A percentile compares a stretch with the other conserved stretches of the same genome.
These are phyloP conservation scores for Coemansia sp. DNA, from an alignment of 192 early-diverging fungal species.

Conservation along the genomic window DNA sequence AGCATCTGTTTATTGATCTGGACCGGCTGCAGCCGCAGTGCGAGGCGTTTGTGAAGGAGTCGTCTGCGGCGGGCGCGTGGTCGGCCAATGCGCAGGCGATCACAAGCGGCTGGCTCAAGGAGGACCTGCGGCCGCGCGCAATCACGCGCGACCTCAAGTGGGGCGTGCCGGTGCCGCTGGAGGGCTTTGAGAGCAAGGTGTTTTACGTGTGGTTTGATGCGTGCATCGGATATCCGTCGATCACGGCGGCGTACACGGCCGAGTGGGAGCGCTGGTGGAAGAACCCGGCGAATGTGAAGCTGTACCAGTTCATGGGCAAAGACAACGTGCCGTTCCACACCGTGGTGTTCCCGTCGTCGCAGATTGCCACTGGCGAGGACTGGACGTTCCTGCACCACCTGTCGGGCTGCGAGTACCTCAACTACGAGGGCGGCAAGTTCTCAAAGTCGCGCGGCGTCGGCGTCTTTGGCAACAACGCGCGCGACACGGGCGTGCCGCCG, in stretches of 20 bases:
- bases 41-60: slow-evolving; percentile 72
- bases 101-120: slow-evolving; percentile 90
- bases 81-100: slow-evolving; percentile 83
- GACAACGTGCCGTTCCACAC: slow-evolving; percentile 99
- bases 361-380: slow-evolving; percentile 82
- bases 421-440: slow-evolving; percentile 97
- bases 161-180: slow-evolving; percentile 91
- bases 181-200: slow-evolving; percentile 84
- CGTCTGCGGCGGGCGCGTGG: slow-evolving; percentile 80
- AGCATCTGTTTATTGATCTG: slow-evolving; percentile 90
- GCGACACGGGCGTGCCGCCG: slow-evolving; percentile 82
- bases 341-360: slow-evolving; percentile 89
- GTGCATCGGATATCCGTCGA: slow-evolving; percentile 95
- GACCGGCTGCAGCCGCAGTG: slow-evolving; percentile 68
- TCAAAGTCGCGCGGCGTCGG: slow-evolving; percentile 95
- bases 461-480: slow-evolving; percentile 96
- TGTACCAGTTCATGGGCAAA: slow-evolving; percentile 99
- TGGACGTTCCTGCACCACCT: slow-evolving; percentile 95
- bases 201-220: slow-evolving; percentile 99
- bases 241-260: slow-evolving; percentile 92
- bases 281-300: slow-evolving; percentile 91
- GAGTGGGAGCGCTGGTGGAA: slow-evolving; percentile 99
- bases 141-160: slow-evolving; percentile 99
- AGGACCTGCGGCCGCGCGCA: slow-evolving; percentile 88
- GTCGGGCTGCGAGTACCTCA: slow-evolving; percentile 92